These are phyloP conservation scores for Saccharomyces hybrid DNA, from an alignment of 1,139 yeast genomes.

Conservation along the genomic window DNA sequence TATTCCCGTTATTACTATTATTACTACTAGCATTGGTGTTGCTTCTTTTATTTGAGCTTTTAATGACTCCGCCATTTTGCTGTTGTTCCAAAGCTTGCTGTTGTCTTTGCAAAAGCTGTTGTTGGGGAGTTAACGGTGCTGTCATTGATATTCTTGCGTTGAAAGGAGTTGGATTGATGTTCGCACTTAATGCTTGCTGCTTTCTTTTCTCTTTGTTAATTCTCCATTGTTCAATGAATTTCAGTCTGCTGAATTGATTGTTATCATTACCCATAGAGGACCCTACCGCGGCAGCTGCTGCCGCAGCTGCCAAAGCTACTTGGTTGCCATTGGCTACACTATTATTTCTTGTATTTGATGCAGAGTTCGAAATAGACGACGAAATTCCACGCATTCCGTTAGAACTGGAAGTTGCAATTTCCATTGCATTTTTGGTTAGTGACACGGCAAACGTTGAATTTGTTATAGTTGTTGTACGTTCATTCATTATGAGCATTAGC, in stretches of 20 bases:
- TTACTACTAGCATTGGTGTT: constrained; percentile 5
- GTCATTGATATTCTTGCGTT: constrained; percentile 31
- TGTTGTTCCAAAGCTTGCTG: constrained; percentile 18
- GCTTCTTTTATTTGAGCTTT: not conserved
- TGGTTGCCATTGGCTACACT: constrained; percentile 7
- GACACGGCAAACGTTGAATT: constrained; percentile 31
- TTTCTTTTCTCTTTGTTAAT: constrained; percentile 38
- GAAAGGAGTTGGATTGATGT: constrained; percentile 22
- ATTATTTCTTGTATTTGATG: constrained; percentile 1
- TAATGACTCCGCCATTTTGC: not conserved
- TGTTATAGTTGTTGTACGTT: constrained; percentile 30
- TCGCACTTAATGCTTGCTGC: constrained; percentile 31
- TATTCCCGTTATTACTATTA: constrained; percentile 9
- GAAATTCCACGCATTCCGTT: not conserved
- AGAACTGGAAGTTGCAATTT: constrained; percentile 17
- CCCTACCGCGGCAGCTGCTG: constrained; percentile 32
- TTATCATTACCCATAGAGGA: constrained; percentile 31
- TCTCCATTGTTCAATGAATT: constrained; percentile 44
- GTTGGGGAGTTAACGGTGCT: constrained; percentile 27
- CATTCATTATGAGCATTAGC: constrained; percentile 53
- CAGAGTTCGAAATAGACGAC: not conserved
- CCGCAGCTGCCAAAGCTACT: constrained; percentile 28
- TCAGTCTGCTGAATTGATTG: constrained; percentile 42
- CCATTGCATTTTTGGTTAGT: constrained; percentile 31
- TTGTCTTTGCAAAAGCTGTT: constrained; percentile 22